Percentiles rank a stretch among this genome's conserved stretches.
phyloP scores from a whole-genome alignment of 2,329 filamentous ascomycete genomes.

The Sordariomycetes sp. region DNA sequence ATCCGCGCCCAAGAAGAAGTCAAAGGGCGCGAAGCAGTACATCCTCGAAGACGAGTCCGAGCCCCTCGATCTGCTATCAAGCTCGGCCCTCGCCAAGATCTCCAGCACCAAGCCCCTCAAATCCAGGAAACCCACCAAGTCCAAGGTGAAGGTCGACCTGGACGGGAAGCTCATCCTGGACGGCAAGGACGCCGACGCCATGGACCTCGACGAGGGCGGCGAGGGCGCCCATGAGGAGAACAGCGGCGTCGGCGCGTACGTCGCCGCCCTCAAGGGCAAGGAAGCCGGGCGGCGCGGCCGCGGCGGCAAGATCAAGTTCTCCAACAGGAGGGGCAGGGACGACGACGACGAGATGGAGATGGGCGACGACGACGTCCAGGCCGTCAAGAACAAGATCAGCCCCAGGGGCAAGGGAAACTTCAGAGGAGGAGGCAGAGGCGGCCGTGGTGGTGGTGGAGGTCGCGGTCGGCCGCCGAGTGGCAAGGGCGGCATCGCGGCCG shows the following conservation, averaged over 20 bases:
- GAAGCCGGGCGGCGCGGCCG: slow-evolving; percentile 56
- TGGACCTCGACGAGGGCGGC: slow-evolving; percentile 54
- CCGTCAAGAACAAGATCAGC: slow-evolving; percentile 40
- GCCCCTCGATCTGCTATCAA: slow-evolving; percentile 86
- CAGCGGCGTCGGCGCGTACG: slow-evolving; percentile 58
- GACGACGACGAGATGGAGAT: slow-evolving; percentile 46
- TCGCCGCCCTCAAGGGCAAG: slow-evolving; percentile 59
- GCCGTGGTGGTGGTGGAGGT: slow-evolving; percentile 20
- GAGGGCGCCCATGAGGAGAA: slow-evolving; percentile 46
- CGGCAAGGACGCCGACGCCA: slow-evolving; percentile 40
- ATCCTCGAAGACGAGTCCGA: slow-evolving; percentile 94
- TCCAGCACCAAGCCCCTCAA: slow-evolving; percentile 78
- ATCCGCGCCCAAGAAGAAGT: slow-evolving; percentile 34
- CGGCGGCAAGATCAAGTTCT: slow-evolving; percentile 63
- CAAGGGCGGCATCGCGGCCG: slow-evolving; percentile 34
- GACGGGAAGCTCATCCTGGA: slow-evolving; percentile 78
- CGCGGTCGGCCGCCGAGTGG: slow-evolving; percentile 30
- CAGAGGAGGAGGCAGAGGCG: slow-evolving; percentile 21
- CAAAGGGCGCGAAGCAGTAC: slow-evolving; percentile 63
- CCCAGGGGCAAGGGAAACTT: slow-evolving; percentile 19
- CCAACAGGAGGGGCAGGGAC: slow-evolving; percentile 45
- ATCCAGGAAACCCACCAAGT: slow-evolving; percentile 43
- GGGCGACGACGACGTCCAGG: slow-evolving; percentile 41
- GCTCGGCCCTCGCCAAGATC: slow-evolving; percentile 82
- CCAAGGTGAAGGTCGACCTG: slow-evolving; percentile 60